These are phyloP conservation scores for Ganoderma leucocontextum DNA, from an alignment of 1,284 basidiomycete species.

Conservation along the genomic window DNA sequence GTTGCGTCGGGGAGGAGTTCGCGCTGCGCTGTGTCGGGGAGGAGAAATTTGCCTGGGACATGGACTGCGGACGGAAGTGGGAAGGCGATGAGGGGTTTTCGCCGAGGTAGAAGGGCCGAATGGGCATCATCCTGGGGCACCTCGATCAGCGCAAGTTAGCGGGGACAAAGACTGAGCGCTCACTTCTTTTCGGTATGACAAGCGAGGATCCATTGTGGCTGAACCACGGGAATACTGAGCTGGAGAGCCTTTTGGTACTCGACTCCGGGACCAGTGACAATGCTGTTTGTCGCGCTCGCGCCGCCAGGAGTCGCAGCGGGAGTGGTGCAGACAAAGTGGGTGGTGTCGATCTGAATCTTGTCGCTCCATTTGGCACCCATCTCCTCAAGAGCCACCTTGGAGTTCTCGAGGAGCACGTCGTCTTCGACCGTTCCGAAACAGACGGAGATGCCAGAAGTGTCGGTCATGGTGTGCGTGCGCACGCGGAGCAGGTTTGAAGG, in stretches of 20 bases:
- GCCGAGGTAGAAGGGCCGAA: conserved; percentile 84
- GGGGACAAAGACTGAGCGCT: conserved; percentile 37
- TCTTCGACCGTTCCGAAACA: conserved; percentile 92
- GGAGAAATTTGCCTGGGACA: conserved; percentile 72
- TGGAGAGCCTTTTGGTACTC: conserved; percentile 93
- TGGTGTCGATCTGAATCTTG: conserved; percentile 95
- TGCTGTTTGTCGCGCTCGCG: conserved; percentile 60
- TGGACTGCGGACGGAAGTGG: conserved; percentile 71
- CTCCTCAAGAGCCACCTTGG: conserved; percentile 78
- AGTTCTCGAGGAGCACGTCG: conserved; percentile 75
- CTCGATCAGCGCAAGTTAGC: conserved; percentile 9
- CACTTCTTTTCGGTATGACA: conserved; percentile 86
- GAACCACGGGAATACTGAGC: conserved; percentile 89
- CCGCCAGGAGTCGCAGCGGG: conserved; percentile 74
- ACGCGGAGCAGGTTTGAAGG: conserved; percentile 85
- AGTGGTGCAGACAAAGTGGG: conserved; percentile 94
- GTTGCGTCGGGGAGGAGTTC: conserved; percentile 43
- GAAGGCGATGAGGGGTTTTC: conserved; percentile 60
- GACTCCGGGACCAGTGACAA: conserved; percentile 68
- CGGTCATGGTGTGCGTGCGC: conserved; percentile 91
- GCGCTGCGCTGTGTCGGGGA: conserved; percentile 49
- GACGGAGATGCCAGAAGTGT: conserved; percentile 92
- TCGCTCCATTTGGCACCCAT: conserved; percentile 92
- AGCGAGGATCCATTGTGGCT: conserved; percentile 90
- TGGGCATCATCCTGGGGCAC: conserved; percentile 80